Percentiles rank a stretch among this genome's conserved stretches.
Evolutionary conservation across 2,329 filamentous ascomycete species (phyloP).

Genomic region (Clonostachys rosea): DNA sequence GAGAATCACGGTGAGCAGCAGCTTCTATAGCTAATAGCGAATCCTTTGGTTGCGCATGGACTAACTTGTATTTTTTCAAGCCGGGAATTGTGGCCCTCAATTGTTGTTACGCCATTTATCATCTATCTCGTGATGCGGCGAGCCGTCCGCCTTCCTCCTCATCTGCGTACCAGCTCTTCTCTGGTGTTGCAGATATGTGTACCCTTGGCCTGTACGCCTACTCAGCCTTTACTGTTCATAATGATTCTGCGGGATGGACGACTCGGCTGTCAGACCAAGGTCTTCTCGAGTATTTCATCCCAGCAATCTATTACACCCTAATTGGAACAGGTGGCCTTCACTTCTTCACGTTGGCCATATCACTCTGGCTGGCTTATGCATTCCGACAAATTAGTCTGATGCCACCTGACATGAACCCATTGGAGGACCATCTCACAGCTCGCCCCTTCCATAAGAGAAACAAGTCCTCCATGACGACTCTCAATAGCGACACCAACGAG

Average conservation of each 20-base stretch:
- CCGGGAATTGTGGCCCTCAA: conserved; percentile 71
- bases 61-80: conserved; percentile 32
- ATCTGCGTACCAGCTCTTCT: conserved; percentile 85
- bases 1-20: conserved; percentile 62
- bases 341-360: conserved; percentile 63
- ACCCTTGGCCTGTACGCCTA: conserved; percentile 53
- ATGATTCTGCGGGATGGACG: conserved; percentile 51
- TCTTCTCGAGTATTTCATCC: conserved; percentile 53
- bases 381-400: conserved; percentile 80
- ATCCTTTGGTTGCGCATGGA: neutral
- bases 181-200: conserved; percentile 63
- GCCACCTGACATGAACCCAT: conserved; percentile 92
- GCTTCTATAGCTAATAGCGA: neutral
- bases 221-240: conserved; percentile 39
- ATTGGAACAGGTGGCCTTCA: conserved; percentile 64
- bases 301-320: conserved; percentile 64
- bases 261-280: conserved; percentile 57
- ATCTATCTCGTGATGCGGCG: conserved; percentile 67
- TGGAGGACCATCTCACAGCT: conserved; percentile 81
- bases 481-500: conserved; percentile 39
- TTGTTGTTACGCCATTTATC: conserved; percentile 74
- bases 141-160: conserved; percentile 74
- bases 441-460: conserved; percentile 70
- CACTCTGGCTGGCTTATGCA: conserved; percentile 69
- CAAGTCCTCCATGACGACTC: conserved; percentile 49